phyloP scores from a whole-genome alignment of 2,329 filamentous ascomycete genomes.

The Seiridium unicorne region DNA sequence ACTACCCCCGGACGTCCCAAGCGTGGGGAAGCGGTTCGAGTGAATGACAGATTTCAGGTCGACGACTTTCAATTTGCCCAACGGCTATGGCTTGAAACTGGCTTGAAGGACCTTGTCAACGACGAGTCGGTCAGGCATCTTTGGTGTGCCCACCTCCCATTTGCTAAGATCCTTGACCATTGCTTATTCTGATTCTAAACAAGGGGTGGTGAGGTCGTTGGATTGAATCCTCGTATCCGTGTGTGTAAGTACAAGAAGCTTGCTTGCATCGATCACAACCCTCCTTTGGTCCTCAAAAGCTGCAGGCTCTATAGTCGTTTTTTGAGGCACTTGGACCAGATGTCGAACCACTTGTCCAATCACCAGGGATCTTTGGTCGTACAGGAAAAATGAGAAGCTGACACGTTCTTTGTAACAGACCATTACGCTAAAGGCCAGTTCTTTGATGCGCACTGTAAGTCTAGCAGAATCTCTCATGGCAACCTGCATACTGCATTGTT shows the following conservation, averaged over 20 bases:
- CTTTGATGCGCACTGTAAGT: conserved; percentile 88
- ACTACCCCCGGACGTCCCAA: conserved; percentile 80
- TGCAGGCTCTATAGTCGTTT: too few relatives aligned
- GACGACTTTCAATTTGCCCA: conserved; percentile 73
- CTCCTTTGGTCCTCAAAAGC: too few relatives aligned
- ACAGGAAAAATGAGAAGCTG: not conserved
- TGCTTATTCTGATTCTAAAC: not conserved
- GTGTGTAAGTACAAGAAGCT: conserved; percentile 70
- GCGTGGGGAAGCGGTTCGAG: conserved; percentile 75
- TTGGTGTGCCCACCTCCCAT: conserved; percentile 37
- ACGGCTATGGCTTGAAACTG: conserved; percentile 74
- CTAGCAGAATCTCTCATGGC: not conserved
- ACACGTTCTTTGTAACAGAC: not conserved
- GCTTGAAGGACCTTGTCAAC: conserved; percentile 61
- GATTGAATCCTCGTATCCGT: conserved; percentile 80
- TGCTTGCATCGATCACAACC: too few relatives aligned
- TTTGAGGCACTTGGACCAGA: too few relatives aligned
- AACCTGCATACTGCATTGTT: not conserved
- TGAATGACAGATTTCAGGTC: conserved; percentile 88
- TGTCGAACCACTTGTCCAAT: too few relatives aligned
- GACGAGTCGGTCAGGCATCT: conserved; percentile 35
- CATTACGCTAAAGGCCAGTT: conserved; percentile 69
- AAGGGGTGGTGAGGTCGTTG: conserved; percentile 1
- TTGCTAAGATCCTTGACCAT: not conserved
- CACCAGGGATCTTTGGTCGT: not conserved